Evolutionary conservation across 768 basidiomycete genomes (phyloP).

Genomic region (Russula olivacea): DNA sequence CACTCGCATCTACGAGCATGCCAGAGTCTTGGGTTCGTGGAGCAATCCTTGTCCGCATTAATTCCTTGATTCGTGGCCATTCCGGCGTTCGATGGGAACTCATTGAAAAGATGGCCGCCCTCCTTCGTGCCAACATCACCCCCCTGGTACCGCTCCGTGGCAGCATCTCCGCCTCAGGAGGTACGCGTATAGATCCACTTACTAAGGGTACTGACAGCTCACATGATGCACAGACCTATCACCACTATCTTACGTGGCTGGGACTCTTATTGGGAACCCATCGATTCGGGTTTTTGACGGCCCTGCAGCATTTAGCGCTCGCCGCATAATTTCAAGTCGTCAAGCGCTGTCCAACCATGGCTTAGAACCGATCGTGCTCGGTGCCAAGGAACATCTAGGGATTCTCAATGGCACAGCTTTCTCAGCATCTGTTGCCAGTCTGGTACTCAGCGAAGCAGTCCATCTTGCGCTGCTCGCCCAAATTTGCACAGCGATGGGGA

Average conservation of each 20-base stretch:
- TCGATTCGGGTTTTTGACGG: conserved; percentile 67
- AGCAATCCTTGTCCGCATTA: conserved; percentile 81
- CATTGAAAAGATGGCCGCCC: conserved; percentile 68
- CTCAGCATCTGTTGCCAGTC: conserved; percentile 68
- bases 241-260: conserved; percentile 41
- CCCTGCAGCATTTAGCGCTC: conserved; percentile 43
- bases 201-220: conserved; percentile 12
- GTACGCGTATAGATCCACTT: conserved; percentile 34
- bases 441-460: conserved; percentile 67
- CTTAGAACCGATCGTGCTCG: conserved; percentile 59
- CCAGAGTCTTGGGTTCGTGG: conserved; percentile 86
- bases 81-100: conserved; percentile 80
- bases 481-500: conserved; percentile 76
- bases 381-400: conserved; percentile 74
- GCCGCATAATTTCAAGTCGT: conserved; percentile 46
- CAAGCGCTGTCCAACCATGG: conserved; percentile 55
- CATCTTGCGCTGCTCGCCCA: conserved; percentile 61
- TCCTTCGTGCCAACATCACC: conserved; percentile 66
- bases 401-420: conserved; percentile 84
- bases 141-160: conserved; percentile 79
- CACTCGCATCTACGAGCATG: conserved; percentile 63
- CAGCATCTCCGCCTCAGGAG: conserved; percentile 79
- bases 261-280: conserved; percentile 72
- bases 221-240: conserved; percentile 18
- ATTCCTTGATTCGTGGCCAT: conserved; percentile 84